These are phyloP conservation scores for Aspergillus sp. DNA, from an alignment of 2,329 filamentous ascomycete genomes.

Conservation along the genomic window DNA sequence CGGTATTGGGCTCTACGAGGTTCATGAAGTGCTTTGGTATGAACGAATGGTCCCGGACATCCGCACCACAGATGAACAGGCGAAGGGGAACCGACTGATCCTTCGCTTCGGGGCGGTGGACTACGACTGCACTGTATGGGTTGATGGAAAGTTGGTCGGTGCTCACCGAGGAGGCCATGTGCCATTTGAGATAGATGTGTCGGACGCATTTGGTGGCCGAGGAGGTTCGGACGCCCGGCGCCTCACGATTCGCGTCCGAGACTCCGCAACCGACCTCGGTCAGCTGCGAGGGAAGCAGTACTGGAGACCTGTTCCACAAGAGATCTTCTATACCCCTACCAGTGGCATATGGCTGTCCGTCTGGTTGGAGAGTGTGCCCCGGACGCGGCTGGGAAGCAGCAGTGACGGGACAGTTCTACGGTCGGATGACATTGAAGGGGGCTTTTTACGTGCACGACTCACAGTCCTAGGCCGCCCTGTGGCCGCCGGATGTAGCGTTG, in stretches of 20 bases:
- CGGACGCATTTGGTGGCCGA: conserved; percentile 30
- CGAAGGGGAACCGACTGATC: conserved; percentile 39
- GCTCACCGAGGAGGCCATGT: conserved; percentile 63
- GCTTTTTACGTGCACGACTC: conserved; percentile 54
- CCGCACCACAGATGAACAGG: conserved; percentile 47
- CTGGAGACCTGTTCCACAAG: conserved; percentile 55
- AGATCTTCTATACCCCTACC: conserved; percentile 70
- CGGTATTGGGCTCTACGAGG: conserved; percentile 61
- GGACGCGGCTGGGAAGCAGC: conserved; percentile 58
- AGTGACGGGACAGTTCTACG: conserved; percentile 62
- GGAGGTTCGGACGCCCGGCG: conserved; percentile 30
- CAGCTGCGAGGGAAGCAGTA: conserved; percentile 70
- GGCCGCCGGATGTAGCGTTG: conserved; percentile 47
- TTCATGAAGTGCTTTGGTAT: conserved; percentile 70
- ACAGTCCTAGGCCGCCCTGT: conserved; percentile 45
- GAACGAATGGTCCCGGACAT: conserved; percentile 56
- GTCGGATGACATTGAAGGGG: conserved; percentile 56
- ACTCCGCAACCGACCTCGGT: conserved; percentile 64
- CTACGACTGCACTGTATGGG: conserved; percentile 55
- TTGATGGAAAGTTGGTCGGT: conserved; percentile 56
- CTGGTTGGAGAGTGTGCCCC: conserved; percentile 61
- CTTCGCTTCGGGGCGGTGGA: conserved; percentile 55
- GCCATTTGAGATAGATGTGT: conserved; percentile 62
- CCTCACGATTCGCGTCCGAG: conserved; percentile 61
- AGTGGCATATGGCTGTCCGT: conserved; percentile 76